Conservation (phyloP, 2,329 filamentous ascomycete genomes). For the Davidsoniella eucalypti region DNA sequence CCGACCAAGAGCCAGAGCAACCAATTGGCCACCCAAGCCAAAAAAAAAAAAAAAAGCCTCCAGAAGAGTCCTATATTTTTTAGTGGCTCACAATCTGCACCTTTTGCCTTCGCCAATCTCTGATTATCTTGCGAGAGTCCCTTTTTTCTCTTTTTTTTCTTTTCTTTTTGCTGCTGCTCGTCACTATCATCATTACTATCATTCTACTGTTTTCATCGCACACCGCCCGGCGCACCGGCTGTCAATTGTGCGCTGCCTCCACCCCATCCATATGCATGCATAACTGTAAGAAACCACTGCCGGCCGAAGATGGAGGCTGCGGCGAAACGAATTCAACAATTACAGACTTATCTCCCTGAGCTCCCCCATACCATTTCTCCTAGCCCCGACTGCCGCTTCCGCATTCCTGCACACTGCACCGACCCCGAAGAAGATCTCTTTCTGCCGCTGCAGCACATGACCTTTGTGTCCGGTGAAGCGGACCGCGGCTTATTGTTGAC, state of each 20-base stretch:
- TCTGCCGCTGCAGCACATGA: constrained; percentile 38
- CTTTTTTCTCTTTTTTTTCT: no score
- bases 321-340: constrained; percentile 37
- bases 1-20: no score
- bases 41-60: no score
- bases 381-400: constrained; percentile 31
- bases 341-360: constrained; percentile 35
- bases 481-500: constrained; percentile 42
- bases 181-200: no score
- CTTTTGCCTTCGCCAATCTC: no score
- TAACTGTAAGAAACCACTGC: not conserved
- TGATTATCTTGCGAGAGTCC: no score
- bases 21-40: no score
- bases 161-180: no score
- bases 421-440: constrained; percentile 32
- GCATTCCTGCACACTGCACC: constrained; percentile 26
- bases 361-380: constrained; percentile 37
- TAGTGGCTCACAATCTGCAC: no score
- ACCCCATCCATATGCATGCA: constrained; percentile 7
- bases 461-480: constrained; percentile 35
- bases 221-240: constrained; percentile 5
- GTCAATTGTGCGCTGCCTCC: not conserved
- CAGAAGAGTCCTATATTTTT: no score
- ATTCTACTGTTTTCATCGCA: no score
- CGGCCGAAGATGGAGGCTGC: constrained; percentile 35